Evolutionary conservation across 2,329 filamentous ascomycete species (phyloP), one percentile per base, ranked within the genome.

Genomic region (Epichloe coenophiala): DNA sequence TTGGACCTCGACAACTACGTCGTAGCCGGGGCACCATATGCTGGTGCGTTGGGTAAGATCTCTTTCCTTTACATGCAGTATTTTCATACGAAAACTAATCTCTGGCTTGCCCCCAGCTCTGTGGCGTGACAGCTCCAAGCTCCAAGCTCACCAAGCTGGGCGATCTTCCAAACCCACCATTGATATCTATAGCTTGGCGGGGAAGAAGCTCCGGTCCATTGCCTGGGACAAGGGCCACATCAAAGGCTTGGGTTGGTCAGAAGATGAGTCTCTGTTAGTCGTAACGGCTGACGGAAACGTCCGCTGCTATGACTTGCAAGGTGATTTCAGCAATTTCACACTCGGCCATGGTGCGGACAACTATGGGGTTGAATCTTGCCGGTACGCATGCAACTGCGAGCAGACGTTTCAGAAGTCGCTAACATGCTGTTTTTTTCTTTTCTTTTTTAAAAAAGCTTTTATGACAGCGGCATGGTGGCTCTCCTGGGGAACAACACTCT

Each of bases 1-100:
- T 75, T 96, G 55, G 90, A 98, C 71, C 79, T 98, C 58, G 90
- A 96, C 73, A 94, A 93, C 72, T 95, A 94, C 71, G 77, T 91
- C 61, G 83, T 96, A 62, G 83, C 84, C 52, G 93, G 90, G 63
- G 94, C 93, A 65, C 89, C 89, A 23, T 96, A 93, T 68, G 89
- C 86, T 61, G 93, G 93, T 61, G 90, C 93, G 64, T 76, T 97
- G 73, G 90, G 90, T 95, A 81, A 67, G 75, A 81, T 9, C 9
- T 41, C 23, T 12, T 36, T 31, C 4, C 33, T 21, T 21, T 7
- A 45, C 23, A 49, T 52, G 2, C 6, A 31, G 15, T 9, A 21
- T 41, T 40, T 9, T 41, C 40, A 17, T 6, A 23, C 6, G 27
- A 31, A 31, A 11, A 31, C 27, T 31, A 31, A 45, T 19, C 33